A percentile compares a stretch with the other conserved stretches of the same genome.
These are phyloP conservation scores for Exophiala spinifera DNA, from an alignment of 2,329 filamentous ascomycete genomes.

Conservation along the genomic window DNA sequence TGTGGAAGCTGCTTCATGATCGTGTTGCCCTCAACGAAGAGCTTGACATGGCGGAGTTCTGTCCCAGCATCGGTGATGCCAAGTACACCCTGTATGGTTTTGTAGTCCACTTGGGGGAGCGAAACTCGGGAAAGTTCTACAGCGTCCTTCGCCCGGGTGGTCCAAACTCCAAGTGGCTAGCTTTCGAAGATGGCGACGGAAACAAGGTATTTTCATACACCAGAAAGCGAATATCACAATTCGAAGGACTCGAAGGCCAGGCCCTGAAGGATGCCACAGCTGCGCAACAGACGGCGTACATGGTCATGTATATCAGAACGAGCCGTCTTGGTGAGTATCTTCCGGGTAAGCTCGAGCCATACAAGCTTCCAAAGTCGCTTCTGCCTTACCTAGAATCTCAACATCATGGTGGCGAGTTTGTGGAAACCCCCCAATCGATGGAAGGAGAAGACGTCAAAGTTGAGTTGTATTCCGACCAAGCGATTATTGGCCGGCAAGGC, in stretches of 20 bases:
- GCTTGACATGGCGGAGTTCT: conserved; percentile 44
- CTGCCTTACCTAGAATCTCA: conserved; percentile 39
- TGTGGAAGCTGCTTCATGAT: conserved; percentile 57
- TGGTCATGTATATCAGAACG: conserved; percentile 55
- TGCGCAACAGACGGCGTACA: conserved; percentile 48
- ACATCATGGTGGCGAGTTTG: conserved; percentile 13
- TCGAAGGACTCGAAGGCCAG: conserved; percentile 46
- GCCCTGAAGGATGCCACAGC: conserved; percentile 39
- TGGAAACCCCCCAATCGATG: conserved; percentile 18
- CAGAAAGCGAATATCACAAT: conserved; percentile 50
- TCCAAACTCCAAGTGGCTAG: conserved; percentile 56
- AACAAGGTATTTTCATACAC: conserved; percentile 58
- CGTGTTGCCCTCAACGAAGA: conserved; percentile 56
- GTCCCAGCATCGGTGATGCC: conserved; percentile 35
- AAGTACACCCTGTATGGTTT: conserved; percentile 59
- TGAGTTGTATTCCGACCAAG: conserved; percentile 40
- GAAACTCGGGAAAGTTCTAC: conserved; percentile 59
- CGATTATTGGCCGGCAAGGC: conserved; percentile 36
- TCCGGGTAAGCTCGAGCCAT: conserved; percentile 45
- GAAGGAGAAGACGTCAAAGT: conserved; percentile 34
- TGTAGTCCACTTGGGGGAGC: conserved; percentile 57
- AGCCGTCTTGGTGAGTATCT: conserved; percentile 44
- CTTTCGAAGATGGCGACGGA: conserved; percentile 55
- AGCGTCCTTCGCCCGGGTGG: conserved; percentile 59
- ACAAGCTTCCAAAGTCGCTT: conserved; percentile 44